Percentiles rank a stretch among this genome's conserved stretches.
These are phyloP conservation scores for Aspergillus ostianus DNA, from an alignment of 495 filamentous ascomycete species.

Conservation along the genomic window DNA sequence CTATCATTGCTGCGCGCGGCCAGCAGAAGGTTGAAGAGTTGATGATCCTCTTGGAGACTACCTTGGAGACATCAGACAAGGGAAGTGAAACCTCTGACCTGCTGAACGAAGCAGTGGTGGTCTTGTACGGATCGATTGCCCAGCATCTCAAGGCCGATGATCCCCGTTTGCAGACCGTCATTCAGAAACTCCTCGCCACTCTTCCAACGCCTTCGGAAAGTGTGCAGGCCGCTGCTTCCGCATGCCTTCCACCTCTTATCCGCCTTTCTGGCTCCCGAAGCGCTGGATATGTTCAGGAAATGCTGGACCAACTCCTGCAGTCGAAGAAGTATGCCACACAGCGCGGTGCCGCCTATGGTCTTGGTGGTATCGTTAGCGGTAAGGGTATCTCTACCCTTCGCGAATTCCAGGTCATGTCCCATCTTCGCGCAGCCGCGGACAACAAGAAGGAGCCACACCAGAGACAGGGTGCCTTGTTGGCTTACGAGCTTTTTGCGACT, in stretches of 20 bases:
- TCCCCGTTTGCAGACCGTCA: constrained; percentile 76
- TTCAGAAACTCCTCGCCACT: constrained; percentile 78
- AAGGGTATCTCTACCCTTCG: constrained; percentile 77
- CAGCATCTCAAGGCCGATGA: constrained; percentile 83
- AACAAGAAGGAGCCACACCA: constrained; percentile 90
- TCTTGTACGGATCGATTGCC: constrained; percentile 91
- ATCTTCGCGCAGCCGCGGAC: constrained; percentile 72
- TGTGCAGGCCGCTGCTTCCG: constrained; percentile 92
- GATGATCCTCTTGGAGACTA: constrained; percentile 86
- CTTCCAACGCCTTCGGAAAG: constrained; percentile 94
- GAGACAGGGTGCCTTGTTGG: constrained; percentile 83
- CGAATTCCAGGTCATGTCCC: constrained; percentile 82
- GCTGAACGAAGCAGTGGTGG: constrained; percentile 94
- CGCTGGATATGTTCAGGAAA: constrained; percentile 73
- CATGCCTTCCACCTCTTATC: constrained; percentile 87
- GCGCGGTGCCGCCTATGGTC: constrained; percentile 90
- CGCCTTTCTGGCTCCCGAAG: constrained; percentile 73
- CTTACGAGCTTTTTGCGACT: constrained; percentile 83
- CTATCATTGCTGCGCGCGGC: constrained; percentile 75
- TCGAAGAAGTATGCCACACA: constrained; percentile 87
- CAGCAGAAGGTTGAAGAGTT: constrained; percentile 79
- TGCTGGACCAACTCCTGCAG: constrained; percentile 74
- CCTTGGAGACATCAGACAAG: constrained; percentile 77
- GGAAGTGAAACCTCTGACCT: constrained; percentile 74
- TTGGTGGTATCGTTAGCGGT: constrained; percentile 85